Base-by-base conservation (phyloP, 352 stramenopile genomes). In the Elongisporangium undulatum region DNA sequence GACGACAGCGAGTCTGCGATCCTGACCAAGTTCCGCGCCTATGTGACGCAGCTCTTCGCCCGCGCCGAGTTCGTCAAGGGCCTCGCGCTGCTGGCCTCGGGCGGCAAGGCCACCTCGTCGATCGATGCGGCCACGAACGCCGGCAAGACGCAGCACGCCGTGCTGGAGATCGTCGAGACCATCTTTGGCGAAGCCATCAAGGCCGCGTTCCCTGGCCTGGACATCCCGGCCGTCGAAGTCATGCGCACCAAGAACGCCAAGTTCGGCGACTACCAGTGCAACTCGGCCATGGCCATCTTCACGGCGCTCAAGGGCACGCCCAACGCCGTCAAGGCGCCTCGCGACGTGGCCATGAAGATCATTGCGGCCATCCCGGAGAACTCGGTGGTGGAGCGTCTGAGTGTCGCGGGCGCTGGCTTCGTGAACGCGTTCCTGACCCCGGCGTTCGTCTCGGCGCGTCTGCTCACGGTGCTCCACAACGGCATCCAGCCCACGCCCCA, bases 261-360 rank as follows among this genome's bases (percentile, higher is more conserved):
- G 63, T 93, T 93, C 61, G 85, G 85, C 51, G 97, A 99, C 78
- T 99, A 98, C 82, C 97, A 99, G 82, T 99, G 97, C 76, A 99
- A 98, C 78, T 96, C 87, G 24, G 91, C 96, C 59, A 99, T 99
- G 97, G 76, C 85, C 48, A 89, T 99, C 57, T 98, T 96, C 73
- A 98, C 97, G 61, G 85, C 81, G 53, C 85, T 99, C n/a, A 98
- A 99, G 75, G 92, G 70, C 66, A 78, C 85, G 68, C 66, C 75
- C 17, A 68, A 87, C 79, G 75, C 91, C 22, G 62, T 69, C 21
- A 74, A 88, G 63, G 86, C 77, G 34, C 93, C 95, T 0, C 83
- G 85, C 39, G 78, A 97, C 49, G 80, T 98, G 4, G 94, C 92
- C n/a, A 84, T 79, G 41, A 77, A 79, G 17, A 97, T 99, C 63